These are phyloP conservation scores for Syzygium syzygioides DNA, from an alignment of 441 rosid species.

Conservation along the genomic window DNA sequence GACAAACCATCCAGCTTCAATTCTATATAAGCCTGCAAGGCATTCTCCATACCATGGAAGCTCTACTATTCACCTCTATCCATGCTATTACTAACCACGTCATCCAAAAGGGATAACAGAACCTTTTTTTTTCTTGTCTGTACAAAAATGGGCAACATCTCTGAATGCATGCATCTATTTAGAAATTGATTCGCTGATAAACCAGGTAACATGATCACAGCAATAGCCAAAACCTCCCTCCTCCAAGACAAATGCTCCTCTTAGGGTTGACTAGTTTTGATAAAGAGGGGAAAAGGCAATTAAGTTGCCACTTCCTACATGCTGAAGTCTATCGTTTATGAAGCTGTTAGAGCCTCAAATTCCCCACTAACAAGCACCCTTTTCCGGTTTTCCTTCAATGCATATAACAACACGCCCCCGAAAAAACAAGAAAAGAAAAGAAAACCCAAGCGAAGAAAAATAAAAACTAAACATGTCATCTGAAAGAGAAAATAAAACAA, in stretches of 20 bases:
- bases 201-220: not conserved
- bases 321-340: not conserved
- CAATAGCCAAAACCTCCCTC: not conserved
- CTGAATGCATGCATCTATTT: too few species aligned
- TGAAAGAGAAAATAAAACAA: not conserved
- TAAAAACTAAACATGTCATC: not conserved
- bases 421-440: too few species aligned
- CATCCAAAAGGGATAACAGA: too few species aligned
- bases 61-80: too few species aligned
- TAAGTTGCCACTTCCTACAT: not conserved
- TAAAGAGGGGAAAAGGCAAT: not conserved
- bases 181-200: too few species aligned
- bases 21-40: not conserved
- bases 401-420: not conserved
- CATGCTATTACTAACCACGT: too few species aligned
- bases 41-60: too few species aligned
- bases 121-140: too few species aligned
- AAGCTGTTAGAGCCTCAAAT: not conserved
- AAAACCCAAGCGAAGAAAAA: accelerated
- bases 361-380: not conserved
- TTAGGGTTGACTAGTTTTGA: not conserved
- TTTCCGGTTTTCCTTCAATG: not conserved
- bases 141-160: too few species aligned
- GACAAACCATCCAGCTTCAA: not conserved
- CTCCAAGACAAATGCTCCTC: not conserved